Base-by-base conservation (phyloP, 257 asterid genomes). In the Ajuga chamaepitys region DNA sequence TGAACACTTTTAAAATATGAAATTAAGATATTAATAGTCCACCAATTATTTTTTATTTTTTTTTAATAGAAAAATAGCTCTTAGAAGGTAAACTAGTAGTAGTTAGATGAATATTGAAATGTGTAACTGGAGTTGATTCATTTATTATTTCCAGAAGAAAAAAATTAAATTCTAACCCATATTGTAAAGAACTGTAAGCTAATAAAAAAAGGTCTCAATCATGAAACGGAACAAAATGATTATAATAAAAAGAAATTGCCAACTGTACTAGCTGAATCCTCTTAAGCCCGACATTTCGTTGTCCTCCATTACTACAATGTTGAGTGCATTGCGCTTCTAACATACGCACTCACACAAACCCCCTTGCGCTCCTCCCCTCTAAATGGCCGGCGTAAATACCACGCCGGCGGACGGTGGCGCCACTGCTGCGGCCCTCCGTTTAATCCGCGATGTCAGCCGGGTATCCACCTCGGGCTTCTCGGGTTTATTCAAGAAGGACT, bases 401-500 rank as follows among this genome's bases (percentile, higher is more conserved):
- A 52, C 81, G 80, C 74, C 70, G 72, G 71, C 57, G 44, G 68
- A 52, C 3, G 61, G 54, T 71, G 78, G 70, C 10, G 62, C 58
- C 46, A 47, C 79, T 26, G 70, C 74, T 16, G 71, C 76, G 10
- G 80, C 82, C n/a, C 85, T 92, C 61, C 84, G 75, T 46, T 55
- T 87, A 52, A 73, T 92, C 40, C 84, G 81, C 11, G 98, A 89
- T 69, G 72, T 92, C 4, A 78, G 53, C 6, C 79, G 79, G 82
- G 77, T 93, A 78, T 89, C 95, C 41, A 16, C 50, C 67, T 74
- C 81, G 62, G 95, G 97, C 5, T 87, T 85, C 80, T 59, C 81
- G 20, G 98, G 98, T 4, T 61, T 74, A 14, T 93, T 89, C 81
- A 86, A 81, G 87, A 89, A 80, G 73, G 99, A 93, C 77, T 89